Percentiles rank a stretch among this genome's conserved stretches.
phyloP scores from a whole-genome alignment of 2,329 filamentous ascomycete genomes.

The Aspergillus viridinutans region DNA sequence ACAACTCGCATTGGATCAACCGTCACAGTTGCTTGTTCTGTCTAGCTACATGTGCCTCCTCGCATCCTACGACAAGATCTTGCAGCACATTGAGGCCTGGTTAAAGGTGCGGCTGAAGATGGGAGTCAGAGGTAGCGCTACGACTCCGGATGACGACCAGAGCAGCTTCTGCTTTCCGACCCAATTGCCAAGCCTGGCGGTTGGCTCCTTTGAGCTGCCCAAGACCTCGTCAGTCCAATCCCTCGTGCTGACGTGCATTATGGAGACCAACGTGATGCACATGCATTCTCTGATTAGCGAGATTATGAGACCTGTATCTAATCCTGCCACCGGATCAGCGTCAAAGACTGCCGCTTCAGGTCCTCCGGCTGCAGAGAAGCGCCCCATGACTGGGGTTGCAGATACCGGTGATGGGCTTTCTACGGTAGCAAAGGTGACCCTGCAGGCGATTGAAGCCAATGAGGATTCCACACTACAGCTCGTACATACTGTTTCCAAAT shows the following conservation, averaged over 20 bases:
- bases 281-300: too few species aligned
- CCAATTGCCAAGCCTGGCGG: background rate
- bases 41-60: constrained; percentile 5
- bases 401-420: too few species aligned
- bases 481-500: too few species aligned
- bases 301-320: too few species aligned
- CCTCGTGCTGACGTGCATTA: constrained; percentile 6
- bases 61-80: constrained; percentile 2
- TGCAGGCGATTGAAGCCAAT: too few species aligned
- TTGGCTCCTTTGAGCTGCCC: constrained; percentile 1
- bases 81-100: constrained; percentile 5
- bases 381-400: too few species aligned
- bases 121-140: background rate
- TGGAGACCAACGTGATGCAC: too few species aligned
- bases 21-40: constrained; percentile 3
- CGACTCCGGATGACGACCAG: background rate
- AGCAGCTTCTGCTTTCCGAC: background rate
- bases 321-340: too few species aligned
- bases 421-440: too few species aligned
- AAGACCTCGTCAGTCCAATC: background rate
- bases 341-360: too few species aligned
- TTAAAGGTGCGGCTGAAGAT: background rate
- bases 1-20: constrained; percentile 1
- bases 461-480: too few species aligned
- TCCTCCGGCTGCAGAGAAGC: too few species aligned